Evolutionary conservation across 306 rosid genomes (phyloP), one percentile per base, ranked within the genome.

Genomic region (Acacia crassicarpa): DNA sequence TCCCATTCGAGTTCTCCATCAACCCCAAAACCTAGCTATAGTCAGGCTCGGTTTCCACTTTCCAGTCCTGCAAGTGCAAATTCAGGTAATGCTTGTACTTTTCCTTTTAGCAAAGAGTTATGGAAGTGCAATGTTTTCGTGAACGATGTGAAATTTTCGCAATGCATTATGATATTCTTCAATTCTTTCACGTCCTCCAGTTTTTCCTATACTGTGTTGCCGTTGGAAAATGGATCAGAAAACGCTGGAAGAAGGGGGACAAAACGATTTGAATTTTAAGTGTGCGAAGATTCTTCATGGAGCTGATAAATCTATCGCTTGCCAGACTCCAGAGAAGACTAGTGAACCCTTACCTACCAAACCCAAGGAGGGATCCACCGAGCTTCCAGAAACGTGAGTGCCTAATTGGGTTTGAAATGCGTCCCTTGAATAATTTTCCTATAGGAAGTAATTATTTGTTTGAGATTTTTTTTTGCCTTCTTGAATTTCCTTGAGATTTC

Each of bases 321-420:
- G 90, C 68, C 87, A 80, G 77, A 93, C 96, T 17, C 91, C 94
- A 4, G 85, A 86, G 81, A 93, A 93, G 83, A 87, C 74, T 3
- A 71, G 61, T 45, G 91, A 85, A 32, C 81, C 81, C 41, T 85
- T 77, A 16, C 71, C 73, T 41, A 19, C 58, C 76, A 87, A 83
- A 67, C 43, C 53, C 32, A 85, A 71, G 32, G 86, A 80, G 62
- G 85, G 67, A 19, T 20, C 35, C 33, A 30, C 51, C 71, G 72
- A 82, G 53, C 81, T 90, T 82, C 94, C 88, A 17, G 79, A 84
- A 32, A 84, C 86, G 97, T 90, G 61, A 41, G 88, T 71, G 43
- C 51, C 78, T 67, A 61, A 78, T 74, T 72, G 66, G 41, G 8
- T 2, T 20, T 73, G 65, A 40, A 22, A 30, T 85, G 59, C 20